Percentiles rank a stretch among this genome's conserved stretches.
Conservation (phyloP, 176 grass and related monocot genomes). For the Typha latifolia region DNA sequence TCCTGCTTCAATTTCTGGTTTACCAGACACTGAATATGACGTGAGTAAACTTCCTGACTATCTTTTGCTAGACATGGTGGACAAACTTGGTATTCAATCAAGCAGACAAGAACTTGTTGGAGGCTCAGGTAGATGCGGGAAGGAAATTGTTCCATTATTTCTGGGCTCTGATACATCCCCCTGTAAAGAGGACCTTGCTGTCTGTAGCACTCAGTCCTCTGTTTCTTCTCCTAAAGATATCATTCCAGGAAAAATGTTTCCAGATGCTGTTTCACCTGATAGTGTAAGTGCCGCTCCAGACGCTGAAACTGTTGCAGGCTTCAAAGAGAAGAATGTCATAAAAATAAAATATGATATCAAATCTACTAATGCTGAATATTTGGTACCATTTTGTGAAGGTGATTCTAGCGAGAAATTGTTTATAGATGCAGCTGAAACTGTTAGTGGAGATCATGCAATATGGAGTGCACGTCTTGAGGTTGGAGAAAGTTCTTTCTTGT, state of each 20-base stretch:
- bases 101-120: constrained; percentile 16
- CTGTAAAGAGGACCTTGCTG: constrained; percentile 18
- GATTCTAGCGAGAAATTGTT: constrained; percentile 11
- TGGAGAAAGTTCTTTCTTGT: constrained; percentile 21
- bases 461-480: constrained; percentile 21
- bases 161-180: constrained; percentile 15
- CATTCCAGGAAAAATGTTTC: constrained; percentile 14
- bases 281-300: constrained; percentile 13
- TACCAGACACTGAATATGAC: constrained; percentile 3
- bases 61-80: constrained; percentile 27
- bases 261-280: constrained; percentile 9
- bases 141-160: constrained; percentile 22
- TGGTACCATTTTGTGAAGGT: constrained; percentile 29
- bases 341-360: constrained; percentile 17
- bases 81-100: constrained; percentile 24
- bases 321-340: constrained; percentile 30
- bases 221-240: background rate
- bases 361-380: constrained; percentile 23
- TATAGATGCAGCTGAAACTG: constrained; percentile 5
- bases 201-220: background rate
- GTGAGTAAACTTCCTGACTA: constrained; percentile 27
- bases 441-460: constrained; percentile 22
- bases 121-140: background rate
- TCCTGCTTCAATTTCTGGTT: constrained; percentile 8
- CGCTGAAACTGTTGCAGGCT: constrained; percentile 9